A percentile compares a stretch with the other conserved stretches of the same genome.
Conservation (phyloP, 345 rosid genomes). For the Sapria himalayana region DNA sequence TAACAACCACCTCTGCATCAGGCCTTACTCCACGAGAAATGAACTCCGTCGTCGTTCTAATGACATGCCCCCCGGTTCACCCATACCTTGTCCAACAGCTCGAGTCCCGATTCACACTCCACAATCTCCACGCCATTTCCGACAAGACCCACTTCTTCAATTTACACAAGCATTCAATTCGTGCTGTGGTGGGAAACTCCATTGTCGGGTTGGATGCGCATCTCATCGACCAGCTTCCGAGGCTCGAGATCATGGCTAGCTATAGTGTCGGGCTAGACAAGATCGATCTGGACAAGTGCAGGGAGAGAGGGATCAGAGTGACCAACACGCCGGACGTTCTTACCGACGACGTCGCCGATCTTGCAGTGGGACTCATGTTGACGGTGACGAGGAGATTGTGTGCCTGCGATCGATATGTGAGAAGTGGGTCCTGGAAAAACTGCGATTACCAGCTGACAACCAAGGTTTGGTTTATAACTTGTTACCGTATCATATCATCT, state of each 20-base stretch:
- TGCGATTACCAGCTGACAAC: conserved; percentile 40
- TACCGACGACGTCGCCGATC: conserved; percentile 78
- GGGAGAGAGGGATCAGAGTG: conserved; percentile 43
- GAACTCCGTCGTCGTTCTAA: conserved; percentile 55
- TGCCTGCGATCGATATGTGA: conserved; percentile 42
- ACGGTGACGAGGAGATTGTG: conserved; percentile 53
- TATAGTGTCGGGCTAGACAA: conserved; percentile 71
- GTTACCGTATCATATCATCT: no score
- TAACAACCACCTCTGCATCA: no score
- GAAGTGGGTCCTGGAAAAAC: conserved; percentile 52
- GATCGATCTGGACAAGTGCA: conserved; percentile 60
- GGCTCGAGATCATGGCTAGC: conserved; percentile 54
- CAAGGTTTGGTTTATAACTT: conserved; percentile 27
- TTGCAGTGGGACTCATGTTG: conserved; percentile 51
- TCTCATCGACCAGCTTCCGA: conserved; percentile 41
- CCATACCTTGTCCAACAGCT: conserved; percentile 48
- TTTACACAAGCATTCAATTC: conserved; percentile 25
- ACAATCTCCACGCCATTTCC: conserved; percentile 23
- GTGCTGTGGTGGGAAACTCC: conserved; percentile 56
- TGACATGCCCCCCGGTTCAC: conserved; percentile 46
- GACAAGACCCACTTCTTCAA: conserved; percentile 24
- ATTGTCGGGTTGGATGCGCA: conserved; percentile 44
- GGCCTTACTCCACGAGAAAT: no score
- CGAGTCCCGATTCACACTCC: conserved; percentile 45
- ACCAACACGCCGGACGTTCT: conserved; percentile 80